phyloP scores from a whole-genome alignment of 2,329 filamentous ascomycete species.

The Alternaria ethzedia region DNA sequence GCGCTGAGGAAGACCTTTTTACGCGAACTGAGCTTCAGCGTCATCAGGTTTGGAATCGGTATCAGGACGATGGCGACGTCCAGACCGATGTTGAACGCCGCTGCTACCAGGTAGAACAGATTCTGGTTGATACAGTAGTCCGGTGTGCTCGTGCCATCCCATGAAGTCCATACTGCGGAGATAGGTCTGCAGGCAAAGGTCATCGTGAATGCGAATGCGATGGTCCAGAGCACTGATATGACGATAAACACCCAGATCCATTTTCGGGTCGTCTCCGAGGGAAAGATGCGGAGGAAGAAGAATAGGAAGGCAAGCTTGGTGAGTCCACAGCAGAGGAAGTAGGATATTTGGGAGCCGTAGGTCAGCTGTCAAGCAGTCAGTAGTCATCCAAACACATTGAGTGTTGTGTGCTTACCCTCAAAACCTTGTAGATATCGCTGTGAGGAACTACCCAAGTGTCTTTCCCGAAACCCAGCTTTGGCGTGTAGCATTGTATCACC shows the following conservation, averaged over 20 bases:
- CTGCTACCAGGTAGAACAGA: slow-evolving; percentile 16
- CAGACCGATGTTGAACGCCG: slow-evolving; percentile 24
- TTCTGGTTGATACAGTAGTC: slow-evolving; percentile 35
- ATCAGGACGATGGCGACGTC: slow-evolving; percentile 21
- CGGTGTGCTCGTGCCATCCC: slow-evolving; percentile 16
- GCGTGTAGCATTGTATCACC: slow-evolving; percentile 16
- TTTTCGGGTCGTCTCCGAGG: slow-evolving; percentile 24
- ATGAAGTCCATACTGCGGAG: slow-evolving; percentile 28
- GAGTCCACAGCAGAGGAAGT: slow-evolving; percentile 26
- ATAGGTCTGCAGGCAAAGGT: slow-evolving; percentile 29
- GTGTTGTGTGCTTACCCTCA: background rate
- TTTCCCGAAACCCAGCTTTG: slow-evolving; percentile 51
- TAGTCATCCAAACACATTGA: background rate
- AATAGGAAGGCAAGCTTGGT: slow-evolving; percentile 34
- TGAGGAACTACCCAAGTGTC: slow-evolving; percentile 58
- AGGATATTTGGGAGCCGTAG: slow-evolving; percentile 34
- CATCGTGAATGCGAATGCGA: slow-evolving; percentile 25
- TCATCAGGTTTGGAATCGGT: slow-evolving; percentile 23
- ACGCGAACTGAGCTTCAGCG: slow-evolving; percentile 25
- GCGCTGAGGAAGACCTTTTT: slow-evolving; percentile 40
- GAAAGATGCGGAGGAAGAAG: slow-evolving; percentile 34
- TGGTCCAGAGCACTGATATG: background rate
- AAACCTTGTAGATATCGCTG: slow-evolving; percentile 22
- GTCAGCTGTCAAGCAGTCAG: slow-evolving; percentile 8
- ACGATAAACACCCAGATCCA: slow-evolving; percentile 16